Conservation (phyloP, 2,329 filamentous ascomycete species). For the Hymenoscyphus infarciens region DNA sequence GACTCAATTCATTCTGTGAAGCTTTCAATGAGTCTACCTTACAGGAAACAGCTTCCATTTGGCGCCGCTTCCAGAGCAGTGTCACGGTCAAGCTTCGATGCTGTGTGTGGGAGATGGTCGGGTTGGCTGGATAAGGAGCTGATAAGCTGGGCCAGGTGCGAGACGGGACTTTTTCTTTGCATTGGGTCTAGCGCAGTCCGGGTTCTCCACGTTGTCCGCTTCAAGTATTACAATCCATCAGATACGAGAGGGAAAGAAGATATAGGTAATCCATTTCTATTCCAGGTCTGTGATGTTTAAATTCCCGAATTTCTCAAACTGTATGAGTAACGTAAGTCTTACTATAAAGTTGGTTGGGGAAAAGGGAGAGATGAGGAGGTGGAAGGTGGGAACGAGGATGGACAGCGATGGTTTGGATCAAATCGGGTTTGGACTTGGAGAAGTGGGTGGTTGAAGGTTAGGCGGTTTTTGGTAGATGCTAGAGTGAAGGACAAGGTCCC, state of each 20-base stretch:
- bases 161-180: background rate
- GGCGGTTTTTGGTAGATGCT: too few relatives aligned
- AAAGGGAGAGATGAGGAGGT: too few relatives aligned
- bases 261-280: conserved; percentile 3
- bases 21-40: conserved; percentile 4
- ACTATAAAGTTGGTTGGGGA: too few relatives aligned
- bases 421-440: too few relatives aligned
- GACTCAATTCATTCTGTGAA: conserved; percentile 6
- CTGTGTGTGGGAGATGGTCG: background rate
- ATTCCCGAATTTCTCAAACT: background rate
- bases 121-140: conserved; percentile 9
- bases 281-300: background rate
- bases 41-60: conserved; percentile 1
- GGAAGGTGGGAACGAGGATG: too few relatives aligned
- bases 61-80: background rate
- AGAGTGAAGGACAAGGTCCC: too few relatives aligned
- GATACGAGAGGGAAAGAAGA: background rate
- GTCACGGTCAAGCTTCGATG: background rate
- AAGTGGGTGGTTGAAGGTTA: too few relatives aligned
- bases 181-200: background rate
- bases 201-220: conserved; percentile 2
- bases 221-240: conserved; percentile 9
- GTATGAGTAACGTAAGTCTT: background rate
- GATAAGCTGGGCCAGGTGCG: background rate
- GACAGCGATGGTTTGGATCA: too few relatives aligned